phyloP scores from a whole-genome alignment of 495 filamentous ascomycete genomes.

The Hyphodiscus hymeniophilus region DNA sequence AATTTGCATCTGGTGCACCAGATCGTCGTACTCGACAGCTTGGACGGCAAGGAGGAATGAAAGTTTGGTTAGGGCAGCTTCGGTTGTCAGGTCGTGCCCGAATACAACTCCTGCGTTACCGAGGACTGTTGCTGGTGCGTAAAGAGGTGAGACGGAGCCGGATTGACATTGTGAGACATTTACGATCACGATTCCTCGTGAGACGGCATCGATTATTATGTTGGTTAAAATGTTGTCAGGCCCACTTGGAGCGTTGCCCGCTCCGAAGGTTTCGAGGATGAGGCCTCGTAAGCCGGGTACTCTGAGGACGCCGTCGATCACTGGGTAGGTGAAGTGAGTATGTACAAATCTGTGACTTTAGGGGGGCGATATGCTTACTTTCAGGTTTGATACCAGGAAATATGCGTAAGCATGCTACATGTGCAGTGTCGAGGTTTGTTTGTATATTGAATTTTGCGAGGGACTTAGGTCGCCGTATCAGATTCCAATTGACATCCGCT shows the following conservation, averaged over 20 bases:
- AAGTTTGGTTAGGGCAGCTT: slow-evolving; percentile 90
- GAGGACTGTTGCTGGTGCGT: slow-evolving; percentile 82
- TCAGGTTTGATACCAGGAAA: slow-evolving; percentile 94
- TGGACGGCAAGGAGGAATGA: slow-evolving; percentile 76
- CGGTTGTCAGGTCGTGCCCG: slow-evolving; percentile 86
- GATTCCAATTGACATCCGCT: slow-evolving; percentile 76
- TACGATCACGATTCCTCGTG: slow-evolving; percentile 78
- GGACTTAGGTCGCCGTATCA: slow-evolving; percentile 65
- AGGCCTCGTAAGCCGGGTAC: slow-evolving; percentile 74
- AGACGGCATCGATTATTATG: slow-evolving; percentile 68
- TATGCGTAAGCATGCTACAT: slow-evolving; percentile 88
- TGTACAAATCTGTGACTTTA: too few relatives aligned
- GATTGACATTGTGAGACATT: slow-evolving; percentile 90
- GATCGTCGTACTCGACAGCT: slow-evolving; percentile 48
- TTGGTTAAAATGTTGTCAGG: slow-evolving; percentile 76
- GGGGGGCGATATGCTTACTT: slow-evolving; percentile 24
- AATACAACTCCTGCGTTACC: slow-evolving; percentile 88
- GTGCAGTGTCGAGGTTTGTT: slow-evolving; percentile 70
- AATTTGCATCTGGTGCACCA: slow-evolving; percentile 62
- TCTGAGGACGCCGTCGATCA: slow-evolving; percentile 82
- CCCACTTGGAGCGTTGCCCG: slow-evolving; percentile 85
- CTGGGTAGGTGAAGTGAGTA: too few relatives aligned
- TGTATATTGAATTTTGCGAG: slow-evolving; percentile 71
- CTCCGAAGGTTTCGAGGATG: slow-evolving; percentile 90
- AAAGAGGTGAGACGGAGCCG: slow-evolving; percentile 83